Base-by-base conservation (phyloP, 2,329 filamentous ascomycete genomes). In the Cladosporium sp. region DNA sequence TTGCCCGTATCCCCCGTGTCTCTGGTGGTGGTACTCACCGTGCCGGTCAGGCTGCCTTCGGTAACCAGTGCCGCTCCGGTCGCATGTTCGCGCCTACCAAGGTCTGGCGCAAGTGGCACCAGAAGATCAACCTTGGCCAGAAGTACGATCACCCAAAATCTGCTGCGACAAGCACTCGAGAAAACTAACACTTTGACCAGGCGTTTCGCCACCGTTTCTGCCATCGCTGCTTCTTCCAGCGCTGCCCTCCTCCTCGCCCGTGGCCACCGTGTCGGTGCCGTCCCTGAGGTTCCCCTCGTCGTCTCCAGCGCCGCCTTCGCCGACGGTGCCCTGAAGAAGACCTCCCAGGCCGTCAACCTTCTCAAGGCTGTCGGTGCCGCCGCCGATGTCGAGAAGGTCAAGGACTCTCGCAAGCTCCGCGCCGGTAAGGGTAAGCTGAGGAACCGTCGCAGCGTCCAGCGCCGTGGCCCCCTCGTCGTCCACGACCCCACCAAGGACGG, bases 41-140 rank as follows among this genome's bases (percentile, higher is more conserved):
- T 83, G 93, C 93, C 72, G 93, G 93, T 82, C 93, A 98, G 83
- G 93, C 93, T 76, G 93, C 93, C 67, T 98, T 97, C 78, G 93
- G 93, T 89, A 98, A 98, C 88, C 90, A 92, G 90, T 98, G 93
- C 82, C 91, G 93, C 76, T 95, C 92, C 73, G 93, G 94, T 82
- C 93, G 93, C 80, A 98, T 98, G 93, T 98, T 98, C 80, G 93
- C 93, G 66, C 93, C 93, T 64, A 98, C 93, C 78, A 98, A 98
- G 86, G 87, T 95, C 80, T 98, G 93, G 94, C 84, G 93, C 76
- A 96, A 95, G 83, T 98, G 93, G 94, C 93, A 98, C 83, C 83
- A 96, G 82, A 97, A 97, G 90, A 84, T 98, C 84, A 95, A 95
- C 84, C 84, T 94, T 77, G 87, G 87, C 76, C 93, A 98, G 84